phyloP scores from a whole-genome alignment of 208 protist genomes.

The Phytomonas serpens region DNA sequence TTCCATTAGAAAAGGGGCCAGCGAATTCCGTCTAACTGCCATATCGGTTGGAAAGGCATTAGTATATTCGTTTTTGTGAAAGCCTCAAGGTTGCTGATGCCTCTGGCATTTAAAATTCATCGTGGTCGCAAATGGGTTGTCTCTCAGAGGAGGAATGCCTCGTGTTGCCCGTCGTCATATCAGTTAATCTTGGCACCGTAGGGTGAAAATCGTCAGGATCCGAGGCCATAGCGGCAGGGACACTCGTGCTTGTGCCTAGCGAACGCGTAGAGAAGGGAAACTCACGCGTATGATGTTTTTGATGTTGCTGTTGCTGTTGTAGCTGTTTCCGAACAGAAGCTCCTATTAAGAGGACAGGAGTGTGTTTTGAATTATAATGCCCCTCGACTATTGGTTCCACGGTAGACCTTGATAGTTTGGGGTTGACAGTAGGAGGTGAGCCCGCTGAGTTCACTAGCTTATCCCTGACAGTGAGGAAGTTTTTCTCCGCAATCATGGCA shows the following conservation, averaged over 20 bases:
- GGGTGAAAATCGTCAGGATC: neutral
- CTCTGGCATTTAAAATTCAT: neutral
- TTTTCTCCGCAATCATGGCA: constrained; percentile 22
- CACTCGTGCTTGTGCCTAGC: neutral
- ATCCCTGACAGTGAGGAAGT: constrained; percentile 25
- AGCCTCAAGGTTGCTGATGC: neutral
- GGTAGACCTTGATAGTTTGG: neutral
- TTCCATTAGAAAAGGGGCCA: neutral
- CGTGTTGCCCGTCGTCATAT: neutral
- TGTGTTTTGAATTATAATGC: neutral
- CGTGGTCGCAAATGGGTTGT: neutral
- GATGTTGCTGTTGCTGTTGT: neutral
- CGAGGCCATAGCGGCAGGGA: neutral
- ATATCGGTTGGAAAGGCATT: neutral
- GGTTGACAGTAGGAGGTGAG: neutral
- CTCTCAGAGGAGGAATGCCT: neutral
- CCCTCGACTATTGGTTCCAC: neutral
- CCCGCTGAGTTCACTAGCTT: neutral
- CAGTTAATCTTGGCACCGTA: neutral
- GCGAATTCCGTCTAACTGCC: neutral
- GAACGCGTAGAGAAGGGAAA: neutral
- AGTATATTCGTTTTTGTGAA: neutral
- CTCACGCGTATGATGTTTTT: constrained; percentile 2
- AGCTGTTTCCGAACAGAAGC: constrained; percentile 1
- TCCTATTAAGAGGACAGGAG: neutral